A percentile compares a stretch with the other conserved stretches of the same genome.
These are phyloP conservation scores for Chlamydomonas reinhardtii DNA, from an alignment of 163 green algal genomes.

Conservation along the genomic window DNA sequence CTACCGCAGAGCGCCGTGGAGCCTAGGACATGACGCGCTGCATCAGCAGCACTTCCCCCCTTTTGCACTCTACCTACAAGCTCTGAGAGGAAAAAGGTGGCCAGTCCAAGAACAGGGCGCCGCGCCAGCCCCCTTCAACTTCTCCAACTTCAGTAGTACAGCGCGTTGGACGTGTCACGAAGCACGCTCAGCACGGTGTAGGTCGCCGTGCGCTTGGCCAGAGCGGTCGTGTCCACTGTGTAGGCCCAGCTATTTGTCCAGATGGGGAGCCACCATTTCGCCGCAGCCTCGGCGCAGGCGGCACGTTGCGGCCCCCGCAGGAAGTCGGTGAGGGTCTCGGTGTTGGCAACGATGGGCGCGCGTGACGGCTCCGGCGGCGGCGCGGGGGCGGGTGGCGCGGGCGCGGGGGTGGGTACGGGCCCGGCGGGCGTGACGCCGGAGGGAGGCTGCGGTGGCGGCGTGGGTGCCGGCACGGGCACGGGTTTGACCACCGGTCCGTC, in stretches of 20 bases:
- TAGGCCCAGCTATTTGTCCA: conserved; percentile 23
- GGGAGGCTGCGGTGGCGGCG: no score
- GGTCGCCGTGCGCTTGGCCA: background rate
- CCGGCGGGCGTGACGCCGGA: no score
- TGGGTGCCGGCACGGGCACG: background rate
- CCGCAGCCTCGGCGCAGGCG: conserved; percentile 18
- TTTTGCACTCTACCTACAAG: no score
- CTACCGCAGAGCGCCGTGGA: no score
- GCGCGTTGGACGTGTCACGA: no score
- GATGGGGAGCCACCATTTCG: conserved; percentile 20
- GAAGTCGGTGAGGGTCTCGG: conserved; percentile 41
- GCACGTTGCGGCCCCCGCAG: conserved; percentile 22
- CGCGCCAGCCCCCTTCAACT: no score
- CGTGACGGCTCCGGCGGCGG: background rate
- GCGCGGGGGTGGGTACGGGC: background rate
- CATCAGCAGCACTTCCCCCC: no score
- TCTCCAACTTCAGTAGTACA: no score
- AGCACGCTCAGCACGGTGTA: no score
- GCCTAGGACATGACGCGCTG: no score
- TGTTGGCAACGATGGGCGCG: conserved; percentile 34
- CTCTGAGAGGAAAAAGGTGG: no score
- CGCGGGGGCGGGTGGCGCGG: background rate
- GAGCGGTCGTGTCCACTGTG: conserved; percentile 2
- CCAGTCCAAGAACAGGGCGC: no score
- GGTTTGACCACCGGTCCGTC: conserved; percentile 4